phyloP scores from a whole-genome alignment of 306 rosid genomes.

The Dryas octopetala region DNA sequence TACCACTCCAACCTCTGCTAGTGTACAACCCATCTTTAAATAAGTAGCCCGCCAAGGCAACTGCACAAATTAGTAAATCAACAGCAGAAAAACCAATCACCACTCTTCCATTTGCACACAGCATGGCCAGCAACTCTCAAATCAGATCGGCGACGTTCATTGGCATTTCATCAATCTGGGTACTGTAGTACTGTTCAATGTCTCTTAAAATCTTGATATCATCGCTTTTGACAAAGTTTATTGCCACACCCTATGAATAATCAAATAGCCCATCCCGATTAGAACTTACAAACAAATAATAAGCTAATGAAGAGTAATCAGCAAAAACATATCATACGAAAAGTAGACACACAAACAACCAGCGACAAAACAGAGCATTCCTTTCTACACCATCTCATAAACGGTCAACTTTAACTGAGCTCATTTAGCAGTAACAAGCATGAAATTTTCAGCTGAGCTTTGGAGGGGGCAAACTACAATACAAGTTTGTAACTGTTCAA shows the following conservation, averaged over 20 bases:
- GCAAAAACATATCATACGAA: background rate
- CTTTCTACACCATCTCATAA: no score
- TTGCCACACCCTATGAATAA: slow-evolving; percentile 90
- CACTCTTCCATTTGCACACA: slow-evolving; percentile 36
- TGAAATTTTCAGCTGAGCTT: no score
- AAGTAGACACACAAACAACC: no score
- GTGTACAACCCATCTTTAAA: slow-evolving; percentile 9
- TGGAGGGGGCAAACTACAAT: background rate
- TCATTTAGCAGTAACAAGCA: no score
- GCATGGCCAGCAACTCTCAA: slow-evolving; percentile 28
- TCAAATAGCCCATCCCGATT: background rate
- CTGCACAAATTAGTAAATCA: slow-evolving; percentile 16
- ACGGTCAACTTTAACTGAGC: no score
- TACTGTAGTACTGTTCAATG: slow-evolving; percentile 94
- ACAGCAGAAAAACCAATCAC: background rate
- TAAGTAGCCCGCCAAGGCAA: background rate
- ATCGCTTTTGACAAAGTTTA: slow-evolving; percentile 93
- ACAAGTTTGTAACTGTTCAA: background rate
- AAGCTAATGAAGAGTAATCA: background rate
- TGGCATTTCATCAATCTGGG: slow-evolving; percentile 98
- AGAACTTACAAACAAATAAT: background rate
- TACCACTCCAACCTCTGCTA: background rate
- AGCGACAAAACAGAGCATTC: no score
- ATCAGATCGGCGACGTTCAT: slow-evolving; percentile 98
- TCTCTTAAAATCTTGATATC: slow-evolving; percentile 95